These are phyloP conservation scores for Lithohypha guttulata DNA, from an alignment of 2,329 filamentous ascomycete genomes.

Conservation along the genomic window DNA sequence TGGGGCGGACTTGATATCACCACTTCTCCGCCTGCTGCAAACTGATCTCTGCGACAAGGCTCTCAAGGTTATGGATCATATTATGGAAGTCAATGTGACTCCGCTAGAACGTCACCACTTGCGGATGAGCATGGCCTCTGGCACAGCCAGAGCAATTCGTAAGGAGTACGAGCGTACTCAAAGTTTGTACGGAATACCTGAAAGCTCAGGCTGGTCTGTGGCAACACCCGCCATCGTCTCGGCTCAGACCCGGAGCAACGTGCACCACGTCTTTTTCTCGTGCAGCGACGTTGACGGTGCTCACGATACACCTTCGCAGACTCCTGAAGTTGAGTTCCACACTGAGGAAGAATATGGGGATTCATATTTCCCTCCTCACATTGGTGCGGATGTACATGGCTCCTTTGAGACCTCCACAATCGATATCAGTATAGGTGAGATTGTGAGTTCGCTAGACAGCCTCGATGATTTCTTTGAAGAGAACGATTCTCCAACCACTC, in stretches of 20 bases:
- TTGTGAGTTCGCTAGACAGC: slow-evolving; percentile 69
- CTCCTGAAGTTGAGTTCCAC: slow-evolving; percentile 85
- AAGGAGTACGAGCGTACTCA: slow-evolving; percentile 94
- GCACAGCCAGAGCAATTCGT: slow-evolving; percentile 70
- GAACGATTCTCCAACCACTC: slow-evolving; percentile 52
- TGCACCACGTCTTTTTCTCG: slow-evolving; percentile 92
- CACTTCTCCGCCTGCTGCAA: slow-evolving; percentile 75
- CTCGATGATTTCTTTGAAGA: slow-evolving; percentile 76
- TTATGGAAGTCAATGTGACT: slow-evolving; percentile 85
- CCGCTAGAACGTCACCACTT: slow-evolving; percentile 90
- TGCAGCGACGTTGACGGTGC: slow-evolving; percentile 59
- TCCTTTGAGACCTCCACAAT: slow-evolving; percentile 58
- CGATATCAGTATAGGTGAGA: slow-evolving; percentile 63
- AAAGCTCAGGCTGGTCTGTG: slow-evolving; percentile 91
- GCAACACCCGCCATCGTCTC: slow-evolving; percentile 86
- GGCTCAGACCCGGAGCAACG: slow-evolving; percentile 74
- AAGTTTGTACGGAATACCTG: slow-evolving; percentile 91
- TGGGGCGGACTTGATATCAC: slow-evolving; percentile 90
- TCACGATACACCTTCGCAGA: slow-evolving; percentile 54
- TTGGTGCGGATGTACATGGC: slow-evolving; percentile 77
- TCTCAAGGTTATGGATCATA: slow-evolving; percentile 80
- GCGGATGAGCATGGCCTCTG: slow-evolving; percentile 94
- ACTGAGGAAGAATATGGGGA: slow-evolving; percentile 76
- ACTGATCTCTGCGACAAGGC: slow-evolving; percentile 92
- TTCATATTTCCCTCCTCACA: slow-evolving; percentile 60